Conservation (phyloP, 768 basidiomycete genomes). For the Leccinum arenicola region DNA sequence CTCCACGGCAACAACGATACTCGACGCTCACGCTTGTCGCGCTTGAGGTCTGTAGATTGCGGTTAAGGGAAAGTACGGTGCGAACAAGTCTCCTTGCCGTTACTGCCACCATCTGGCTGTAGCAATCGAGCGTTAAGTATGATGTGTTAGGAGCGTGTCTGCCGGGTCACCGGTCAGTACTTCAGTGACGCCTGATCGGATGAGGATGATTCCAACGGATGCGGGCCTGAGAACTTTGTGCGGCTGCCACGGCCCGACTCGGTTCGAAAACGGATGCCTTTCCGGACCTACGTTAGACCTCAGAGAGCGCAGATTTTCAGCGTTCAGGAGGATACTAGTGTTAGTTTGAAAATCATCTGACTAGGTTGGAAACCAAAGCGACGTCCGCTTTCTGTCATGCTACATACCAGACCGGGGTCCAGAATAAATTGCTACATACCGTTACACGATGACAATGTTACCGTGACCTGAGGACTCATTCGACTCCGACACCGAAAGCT, state of each 20-base stretch:
- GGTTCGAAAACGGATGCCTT: no score
- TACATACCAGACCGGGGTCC: not conserved
- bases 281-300: no score
- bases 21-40: slow-evolving; percentile 16
- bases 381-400: no score
- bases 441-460: not conserved
- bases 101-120: not conserved
- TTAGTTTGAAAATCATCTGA: no score
- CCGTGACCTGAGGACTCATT: not conserved
- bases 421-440: slow-evolving; percentile 2
- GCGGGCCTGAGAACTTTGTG: not conserved
- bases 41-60: slow-evolving; percentile 14
- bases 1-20: slow-evolving; percentile 23
- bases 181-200: no score
- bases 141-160: not conserved
- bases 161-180: no score
- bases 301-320: no score
- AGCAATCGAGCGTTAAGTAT: not conserved
- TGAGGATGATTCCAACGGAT: no score
- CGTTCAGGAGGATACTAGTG: no score
- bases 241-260: not conserved
- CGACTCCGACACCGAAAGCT: not conserved
- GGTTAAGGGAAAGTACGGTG: slow-evolving; percentile 3
- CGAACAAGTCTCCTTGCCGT: slow-evolving; percentile 19
- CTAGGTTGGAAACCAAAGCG: no score